These are phyloP conservation scores for Hymenoscyphus occultus DNA, from an alignment of 2,329 filamentous ascomycete genomes.

Conservation along the genomic window DNA sequence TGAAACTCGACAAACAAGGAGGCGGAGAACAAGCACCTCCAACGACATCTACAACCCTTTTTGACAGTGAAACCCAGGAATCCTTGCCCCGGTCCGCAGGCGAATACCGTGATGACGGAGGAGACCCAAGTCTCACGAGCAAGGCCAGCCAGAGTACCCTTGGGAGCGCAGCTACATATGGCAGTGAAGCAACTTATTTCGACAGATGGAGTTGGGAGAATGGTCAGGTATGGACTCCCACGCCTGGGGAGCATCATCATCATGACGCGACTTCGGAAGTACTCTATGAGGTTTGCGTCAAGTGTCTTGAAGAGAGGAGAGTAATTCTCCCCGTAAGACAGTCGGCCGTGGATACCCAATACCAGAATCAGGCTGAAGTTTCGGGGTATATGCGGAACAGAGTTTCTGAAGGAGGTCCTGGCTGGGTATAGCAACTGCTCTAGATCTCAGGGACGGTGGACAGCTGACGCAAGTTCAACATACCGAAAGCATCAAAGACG, in stretches of 20 bases:
- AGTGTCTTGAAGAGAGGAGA: conserved; percentile 23
- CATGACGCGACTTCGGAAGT: neutral
- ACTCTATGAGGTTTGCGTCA: conserved; percentile 26
- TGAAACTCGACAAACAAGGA: conserved; percentile 41
- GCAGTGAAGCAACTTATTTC: conserved; percentile 19
- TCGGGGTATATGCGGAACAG: neutral
- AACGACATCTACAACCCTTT: neutral
- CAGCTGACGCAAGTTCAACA: neutral
- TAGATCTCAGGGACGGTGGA: neutral
- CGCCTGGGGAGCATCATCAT: neutral
- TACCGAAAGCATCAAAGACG: neutral
- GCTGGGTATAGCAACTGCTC: neutral
- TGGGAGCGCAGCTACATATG: conserved; percentile 11
- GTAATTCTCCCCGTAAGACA: conserved; percentile 16
- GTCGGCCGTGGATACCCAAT: neutral
- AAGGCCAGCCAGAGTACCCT: conserved; percentile 17
- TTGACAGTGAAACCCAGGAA: conserved; percentile 1
- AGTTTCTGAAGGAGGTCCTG: neutral
- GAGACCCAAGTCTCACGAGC: neutral
- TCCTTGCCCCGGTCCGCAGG: conserved; percentile 8
- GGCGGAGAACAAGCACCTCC: neutral
- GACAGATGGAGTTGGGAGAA: conserved; percentile 29
- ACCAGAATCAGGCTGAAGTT: neutral
- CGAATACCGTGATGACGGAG: conserved; percentile 12
- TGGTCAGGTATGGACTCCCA: conserved; percentile 10